Base-by-base conservation (phyloP, 768 basidiomycete species). In the Gelatoporia subvermispora region DNA sequence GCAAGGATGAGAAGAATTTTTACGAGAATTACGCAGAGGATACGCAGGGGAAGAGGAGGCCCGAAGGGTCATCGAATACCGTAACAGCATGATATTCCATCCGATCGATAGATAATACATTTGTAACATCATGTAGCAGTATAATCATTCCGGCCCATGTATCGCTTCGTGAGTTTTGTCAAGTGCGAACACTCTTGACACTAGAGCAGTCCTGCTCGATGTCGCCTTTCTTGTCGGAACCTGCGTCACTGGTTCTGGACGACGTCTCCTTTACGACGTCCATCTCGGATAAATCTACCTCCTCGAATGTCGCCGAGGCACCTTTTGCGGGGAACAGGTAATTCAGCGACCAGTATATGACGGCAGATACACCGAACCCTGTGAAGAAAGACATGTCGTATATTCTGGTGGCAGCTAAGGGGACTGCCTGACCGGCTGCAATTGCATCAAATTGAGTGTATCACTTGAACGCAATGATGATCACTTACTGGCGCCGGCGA, bases 381-480 rank as follows among this genome's bases (percentile, higher is more conserved):
- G 85, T 85, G 68, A 91, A 86, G 75, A 90, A 93, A 11, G 85
- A 81, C 71, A 90, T 75, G 45, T 83, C 69, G 65, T 85, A 88
- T 54, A 88, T 77, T 46, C 79, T 74, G n/a, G 80, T 86, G 1
- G 88, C 87, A 4, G 76, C 78, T 21, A 84, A 59, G 5, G 85
- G 81, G 1, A 90, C 87, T 0, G 60, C 64, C 35, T 70, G 72
- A 8, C 85, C 85, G 24, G 80, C 79, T 78, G 46, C 28, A 43
- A 17, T 18, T 23, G 11, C 28, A 31, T 31, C 8, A 44, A 45
- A 24, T 46, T 35, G 13, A 43, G 17, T 20, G 8, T 52, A 21
- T 43, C 34, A 21, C 9, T 9, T 22, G 28, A 20, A 7, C 15
- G 9, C 4, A 25, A 17, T 21, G 49, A 28, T 20, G 48, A 24